Conservation (phyloP, 345 rosid genomes). For the Eucalyptus urophylla region DNA sequence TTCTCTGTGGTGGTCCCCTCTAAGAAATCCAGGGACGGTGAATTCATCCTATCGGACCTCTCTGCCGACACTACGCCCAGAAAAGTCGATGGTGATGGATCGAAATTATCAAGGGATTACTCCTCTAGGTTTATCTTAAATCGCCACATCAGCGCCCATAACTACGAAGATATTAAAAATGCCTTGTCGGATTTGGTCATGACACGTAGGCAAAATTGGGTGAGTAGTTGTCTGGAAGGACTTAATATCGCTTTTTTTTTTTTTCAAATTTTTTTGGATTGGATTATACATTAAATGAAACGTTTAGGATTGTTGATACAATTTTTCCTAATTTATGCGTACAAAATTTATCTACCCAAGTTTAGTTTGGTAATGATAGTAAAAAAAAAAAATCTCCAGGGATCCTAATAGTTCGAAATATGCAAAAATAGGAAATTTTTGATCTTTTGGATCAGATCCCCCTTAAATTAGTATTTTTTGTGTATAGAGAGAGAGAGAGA, state of each 20-base stretch:
- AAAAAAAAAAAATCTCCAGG: neutral
- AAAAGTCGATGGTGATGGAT: neutral
- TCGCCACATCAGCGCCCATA: neutral
- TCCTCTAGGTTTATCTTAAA: neutral
- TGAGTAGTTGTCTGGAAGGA: neutral
- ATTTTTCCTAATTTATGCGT: neutral
- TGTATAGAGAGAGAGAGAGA: neutral
- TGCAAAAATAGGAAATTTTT: no score
- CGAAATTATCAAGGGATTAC: neutral
- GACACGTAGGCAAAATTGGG: rapidly evolving
- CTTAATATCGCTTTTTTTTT: neutral
- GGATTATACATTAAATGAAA: neutral
- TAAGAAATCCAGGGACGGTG: neutral
- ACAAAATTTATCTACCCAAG: neutral
- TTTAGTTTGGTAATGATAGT: neutral
- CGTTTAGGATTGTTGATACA: neutral
- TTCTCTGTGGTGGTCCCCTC: neutral
- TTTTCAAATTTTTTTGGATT: neutral
- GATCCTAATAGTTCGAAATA: neutral
- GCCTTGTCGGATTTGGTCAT: neutral
- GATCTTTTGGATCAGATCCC: neutral
- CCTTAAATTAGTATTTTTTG: neutral
- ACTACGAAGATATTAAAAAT: neutral
- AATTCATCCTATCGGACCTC: neutral
- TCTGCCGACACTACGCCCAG: neutral